Conservation (phyloP, 2,329 filamentous ascomycete species). For the Penicillium decumbens region DNA sequence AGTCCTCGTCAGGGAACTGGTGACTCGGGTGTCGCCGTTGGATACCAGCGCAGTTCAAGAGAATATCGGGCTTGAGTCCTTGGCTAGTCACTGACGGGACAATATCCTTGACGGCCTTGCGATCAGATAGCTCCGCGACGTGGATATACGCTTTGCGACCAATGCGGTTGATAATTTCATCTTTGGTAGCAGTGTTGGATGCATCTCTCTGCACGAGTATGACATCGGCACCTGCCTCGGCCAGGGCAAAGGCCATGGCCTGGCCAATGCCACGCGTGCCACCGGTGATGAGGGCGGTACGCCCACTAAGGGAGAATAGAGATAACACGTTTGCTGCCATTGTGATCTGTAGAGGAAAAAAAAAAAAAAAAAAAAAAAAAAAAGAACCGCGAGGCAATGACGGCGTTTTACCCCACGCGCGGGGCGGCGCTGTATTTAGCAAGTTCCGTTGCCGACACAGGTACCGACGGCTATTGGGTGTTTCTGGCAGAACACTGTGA, state of each 20-base stretch:
- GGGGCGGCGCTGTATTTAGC: constrained; percentile 4
- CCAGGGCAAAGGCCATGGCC: constrained; percentile 45
- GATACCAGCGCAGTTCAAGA: constrained; percentile 83
- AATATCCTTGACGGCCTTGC: constrained; percentile 39
- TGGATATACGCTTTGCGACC: constrained; percentile 43
- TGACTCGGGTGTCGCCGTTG: constrained; percentile 73
- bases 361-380: neutral
- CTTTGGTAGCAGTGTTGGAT: constrained; percentile 42
- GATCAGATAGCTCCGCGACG: constrained; percentile 43
- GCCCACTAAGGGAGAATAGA: constrained; percentile 40
- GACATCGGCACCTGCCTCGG: constrained; percentile 47
- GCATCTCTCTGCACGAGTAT: constrained; percentile 46
- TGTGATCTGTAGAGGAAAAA: constrained; percentile 3
- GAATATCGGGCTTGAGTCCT: constrained; percentile 63
- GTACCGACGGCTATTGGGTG: constrained; percentile 22
- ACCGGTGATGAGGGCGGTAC: constrained; percentile 45
- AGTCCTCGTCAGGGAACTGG: constrained; percentile 70
- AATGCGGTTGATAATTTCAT: constrained; percentile 40
- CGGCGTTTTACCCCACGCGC: constrained; percentile 10
- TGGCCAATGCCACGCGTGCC: constrained; percentile 48
- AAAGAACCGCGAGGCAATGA: neutral
- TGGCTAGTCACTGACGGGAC: constrained; percentile 38
- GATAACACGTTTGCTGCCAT: constrained; percentile 29
- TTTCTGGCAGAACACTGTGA: neutral
- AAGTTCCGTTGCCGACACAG: constrained; percentile 12